Percentiles rank a stretch among this genome's conserved stretches.
These are phyloP conservation scores for Gonapodya prolifera DNA, from an alignment of 192 early-diverging fungal genomes.

Conservation along the genomic window DNA sequence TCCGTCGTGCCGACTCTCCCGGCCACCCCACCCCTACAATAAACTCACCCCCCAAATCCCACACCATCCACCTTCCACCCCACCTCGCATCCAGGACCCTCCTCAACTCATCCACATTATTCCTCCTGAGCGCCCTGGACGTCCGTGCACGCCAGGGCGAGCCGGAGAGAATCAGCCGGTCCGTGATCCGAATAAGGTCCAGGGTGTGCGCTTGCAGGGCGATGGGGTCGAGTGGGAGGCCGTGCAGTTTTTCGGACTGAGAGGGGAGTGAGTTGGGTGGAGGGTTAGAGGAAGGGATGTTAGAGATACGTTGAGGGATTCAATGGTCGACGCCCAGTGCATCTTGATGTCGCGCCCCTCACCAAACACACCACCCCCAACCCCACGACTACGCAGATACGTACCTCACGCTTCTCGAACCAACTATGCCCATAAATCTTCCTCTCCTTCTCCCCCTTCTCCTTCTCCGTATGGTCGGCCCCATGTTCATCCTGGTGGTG, in stretches of 20 bases:
- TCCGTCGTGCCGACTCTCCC: no score
- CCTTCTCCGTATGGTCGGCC: no score
- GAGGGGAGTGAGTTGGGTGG: background rate
- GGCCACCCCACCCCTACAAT: background rate
- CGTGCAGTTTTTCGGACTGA: background rate
- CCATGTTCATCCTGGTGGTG: no score
- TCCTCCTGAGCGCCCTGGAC: constrained; percentile 16
- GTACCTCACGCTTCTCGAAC: no score
- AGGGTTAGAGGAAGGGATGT: no score
- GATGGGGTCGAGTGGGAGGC: background rate
- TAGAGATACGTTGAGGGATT: no score
- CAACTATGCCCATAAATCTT: no score
- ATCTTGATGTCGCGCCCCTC: no score
- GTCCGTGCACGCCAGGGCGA: constrained; percentile 23
- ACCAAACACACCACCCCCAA: no score
- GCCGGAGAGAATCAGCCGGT: constrained; percentile 28
- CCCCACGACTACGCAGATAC: no score
- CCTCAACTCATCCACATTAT: constrained; percentile 33
- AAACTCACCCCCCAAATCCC: constrained; percentile 29
- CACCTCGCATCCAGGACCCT: constrained; percentile 35
- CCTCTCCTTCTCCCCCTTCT: no score
- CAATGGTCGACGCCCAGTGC: no score
- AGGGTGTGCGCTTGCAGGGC: constrained; percentile 3
- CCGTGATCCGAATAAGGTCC: constrained; percentile 35
- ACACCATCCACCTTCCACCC: constrained; percentile 33